A percentile compares a stretch with the other conserved stretches of the same genome.
phyloP scores from a whole-genome alignment of 78 protist genomes.

The Dictyostelium brefeldianum region DNA sequence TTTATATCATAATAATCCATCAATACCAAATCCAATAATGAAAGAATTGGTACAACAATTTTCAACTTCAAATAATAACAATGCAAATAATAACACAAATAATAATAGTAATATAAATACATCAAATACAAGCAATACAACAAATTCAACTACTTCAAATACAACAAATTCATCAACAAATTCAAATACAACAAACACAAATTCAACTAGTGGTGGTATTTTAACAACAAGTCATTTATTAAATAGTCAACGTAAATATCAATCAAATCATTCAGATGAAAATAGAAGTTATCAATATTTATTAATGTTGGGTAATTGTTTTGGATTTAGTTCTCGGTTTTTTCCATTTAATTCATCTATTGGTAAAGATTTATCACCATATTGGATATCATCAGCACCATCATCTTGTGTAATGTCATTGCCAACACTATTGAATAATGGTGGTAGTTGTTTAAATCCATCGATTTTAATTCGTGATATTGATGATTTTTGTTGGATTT shows the following conservation, averaged over 20 bases:
- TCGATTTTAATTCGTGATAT: constrained; percentile 51
- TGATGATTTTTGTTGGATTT: constrained; percentile 80
- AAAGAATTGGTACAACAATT: constrained; percentile 21
- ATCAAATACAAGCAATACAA: background rate
- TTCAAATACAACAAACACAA: background rate
- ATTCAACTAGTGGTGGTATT: background rate
- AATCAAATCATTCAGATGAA: constrained; percentile 40
- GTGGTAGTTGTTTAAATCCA: background rate
- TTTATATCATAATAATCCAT: constrained; percentile 32
- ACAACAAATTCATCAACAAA: background rate
- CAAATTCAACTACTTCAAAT: background rate
- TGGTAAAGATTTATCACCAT: constrained; percentile 36
- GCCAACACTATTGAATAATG: constrained; percentile 19
- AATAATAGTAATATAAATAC: background rate
- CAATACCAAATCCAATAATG: constrained; percentile 31
- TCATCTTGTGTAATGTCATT: constrained; percentile 11
- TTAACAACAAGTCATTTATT: background rate
- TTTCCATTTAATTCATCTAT: constrained; percentile 47
- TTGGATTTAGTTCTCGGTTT: background rate
- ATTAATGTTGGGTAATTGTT: constrained; percentile 30
- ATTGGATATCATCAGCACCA: constrained; percentile 55
- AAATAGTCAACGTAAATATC: constrained; percentile 52
- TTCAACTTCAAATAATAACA: background rate
- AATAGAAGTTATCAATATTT: constrained; percentile 63
- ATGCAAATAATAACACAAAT: background rate